Evolutionary conservation across 2,329 filamentous ascomycete genomes (phyloP), one percentile per base, ranked within the genome.

Genomic region (Polychaeton citri): DNA sequence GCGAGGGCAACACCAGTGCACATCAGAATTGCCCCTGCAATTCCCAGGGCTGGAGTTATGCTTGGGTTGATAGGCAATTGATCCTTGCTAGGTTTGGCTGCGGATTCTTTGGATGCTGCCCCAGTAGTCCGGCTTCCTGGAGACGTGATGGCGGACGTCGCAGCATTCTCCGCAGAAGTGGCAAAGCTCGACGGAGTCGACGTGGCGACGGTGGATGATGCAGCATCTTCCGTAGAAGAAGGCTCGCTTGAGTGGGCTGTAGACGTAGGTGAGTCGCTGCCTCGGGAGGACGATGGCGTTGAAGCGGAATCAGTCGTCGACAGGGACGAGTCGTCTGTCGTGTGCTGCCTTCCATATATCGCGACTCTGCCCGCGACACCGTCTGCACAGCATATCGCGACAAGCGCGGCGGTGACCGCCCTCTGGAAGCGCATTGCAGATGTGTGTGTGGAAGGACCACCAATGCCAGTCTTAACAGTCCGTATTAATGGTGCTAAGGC

Each of bases 21-120:
- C 30, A 96, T 67, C 40, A 96, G 66, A 34, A 95, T 65, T 15
- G 79, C 72, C 17, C 87, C 88, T 21, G 77, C 78, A 33, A 95
- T 72, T 3, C 76, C 83, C 60, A 84, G 77, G 28, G 79, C 85
- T 3, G 88, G 86, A 2, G 85, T 94, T 33, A 96, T 68, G 37
- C 58, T 61, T 0, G 88, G 86, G 17, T 72, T 51, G 21, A 94
- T 63, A 1, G 88, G 88, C 13, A 95, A 67, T 15, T 15, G 28
- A 21, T 34, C 16, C 37, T 32, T n/a, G 37, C 43, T 19, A 33
- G 3, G 12, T 32, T 12, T 32, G 12, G 30, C 10, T 5, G 30
- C 12, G 10, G 30, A 16, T 17, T 10, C 4, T 19, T 16, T 10
- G 10, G 30, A 32, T 5, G 30, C 4, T 28, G 24, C 7, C 12